Conservation (phyloP, 2,329 filamentous ascomycete species). For the Colletotrichum caudatum region DNA sequence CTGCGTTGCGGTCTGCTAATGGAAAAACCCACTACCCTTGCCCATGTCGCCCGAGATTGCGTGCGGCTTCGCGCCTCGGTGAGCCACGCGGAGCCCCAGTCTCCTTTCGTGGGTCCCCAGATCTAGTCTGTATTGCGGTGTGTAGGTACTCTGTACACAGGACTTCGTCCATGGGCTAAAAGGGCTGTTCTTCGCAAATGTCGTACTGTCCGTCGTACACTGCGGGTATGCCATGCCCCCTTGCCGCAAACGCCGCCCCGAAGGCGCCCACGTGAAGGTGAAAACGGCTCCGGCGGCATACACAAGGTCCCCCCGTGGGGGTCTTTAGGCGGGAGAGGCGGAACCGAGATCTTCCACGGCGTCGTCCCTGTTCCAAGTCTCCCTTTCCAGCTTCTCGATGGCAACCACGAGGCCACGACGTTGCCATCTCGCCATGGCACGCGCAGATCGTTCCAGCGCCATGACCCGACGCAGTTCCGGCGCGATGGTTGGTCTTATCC, state of each 20-base stretch:
- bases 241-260: neutral
- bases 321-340: slow-evolving; percentile 41
- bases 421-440: neutral
- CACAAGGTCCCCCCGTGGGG: too few relatives aligned
- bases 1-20: neutral
- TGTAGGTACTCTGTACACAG: neutral
- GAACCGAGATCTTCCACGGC: slow-evolving; percentile 78
- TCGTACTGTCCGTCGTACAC: neutral
- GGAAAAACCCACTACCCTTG: neutral
- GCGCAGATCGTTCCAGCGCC: neutral
- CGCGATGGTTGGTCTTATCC: neutral
- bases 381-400: slow-evolving; percentile 74
- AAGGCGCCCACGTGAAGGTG: neutral
- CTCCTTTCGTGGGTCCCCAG: neutral
- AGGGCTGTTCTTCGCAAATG: neutral
- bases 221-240: too few relatives aligned
- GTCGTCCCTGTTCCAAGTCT: slow-evolving; percentile 78
- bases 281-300: neutral
- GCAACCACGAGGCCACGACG: neutral
- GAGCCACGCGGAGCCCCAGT: neutral
- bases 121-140: neutral
- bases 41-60: neutral
- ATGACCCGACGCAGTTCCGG: slow-evolving; percentile 27
- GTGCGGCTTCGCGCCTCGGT: neutral
- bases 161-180: neutral